Conservation (phyloP, 73 alveolate genomes). For the Uronychia binucleata region DNA sequence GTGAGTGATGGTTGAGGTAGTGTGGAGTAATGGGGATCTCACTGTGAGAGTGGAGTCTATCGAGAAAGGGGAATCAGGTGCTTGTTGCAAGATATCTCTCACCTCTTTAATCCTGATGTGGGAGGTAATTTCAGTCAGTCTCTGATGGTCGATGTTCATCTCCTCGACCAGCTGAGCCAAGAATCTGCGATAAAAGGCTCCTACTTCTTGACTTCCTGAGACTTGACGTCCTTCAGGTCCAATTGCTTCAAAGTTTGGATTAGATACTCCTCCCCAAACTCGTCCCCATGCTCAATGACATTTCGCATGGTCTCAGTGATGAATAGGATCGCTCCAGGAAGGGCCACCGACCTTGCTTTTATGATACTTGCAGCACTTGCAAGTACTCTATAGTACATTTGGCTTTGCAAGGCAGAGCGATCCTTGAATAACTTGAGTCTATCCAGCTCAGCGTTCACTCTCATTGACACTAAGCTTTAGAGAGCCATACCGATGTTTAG, state of each 20-base stretch:
- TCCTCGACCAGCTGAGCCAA: neutral
- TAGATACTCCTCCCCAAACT: neutral
- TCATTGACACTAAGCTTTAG: neutral
- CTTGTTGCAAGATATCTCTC: too few relatives aligned
- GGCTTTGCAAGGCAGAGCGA: too few relatives aligned
- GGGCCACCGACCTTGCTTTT: neutral
- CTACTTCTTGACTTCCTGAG: neutral
- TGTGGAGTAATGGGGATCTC: too few relatives aligned
- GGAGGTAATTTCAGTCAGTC: neutral
- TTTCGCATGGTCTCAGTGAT: neutral
- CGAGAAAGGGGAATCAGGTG: neutral
- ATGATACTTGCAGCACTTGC: neutral
- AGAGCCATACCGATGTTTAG: neutral
- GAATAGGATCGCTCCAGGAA: neutral
- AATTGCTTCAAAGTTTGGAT: neutral
- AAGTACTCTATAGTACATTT: constrained; percentile 14
- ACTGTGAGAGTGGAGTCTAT: neutral
- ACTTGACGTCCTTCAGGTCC: neutral
- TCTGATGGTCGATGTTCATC: neutral
- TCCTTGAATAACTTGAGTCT: too few relatives aligned
- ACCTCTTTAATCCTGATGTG: neutral
- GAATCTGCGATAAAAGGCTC: neutral
- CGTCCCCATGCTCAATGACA: neutral
- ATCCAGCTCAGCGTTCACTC: neutral
- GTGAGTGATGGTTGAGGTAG: too few relatives aligned